Evolutionary conservation across 2,329 filamentous ascomycete species (phyloP).

Genomic region (Fusarium musae): DNA sequence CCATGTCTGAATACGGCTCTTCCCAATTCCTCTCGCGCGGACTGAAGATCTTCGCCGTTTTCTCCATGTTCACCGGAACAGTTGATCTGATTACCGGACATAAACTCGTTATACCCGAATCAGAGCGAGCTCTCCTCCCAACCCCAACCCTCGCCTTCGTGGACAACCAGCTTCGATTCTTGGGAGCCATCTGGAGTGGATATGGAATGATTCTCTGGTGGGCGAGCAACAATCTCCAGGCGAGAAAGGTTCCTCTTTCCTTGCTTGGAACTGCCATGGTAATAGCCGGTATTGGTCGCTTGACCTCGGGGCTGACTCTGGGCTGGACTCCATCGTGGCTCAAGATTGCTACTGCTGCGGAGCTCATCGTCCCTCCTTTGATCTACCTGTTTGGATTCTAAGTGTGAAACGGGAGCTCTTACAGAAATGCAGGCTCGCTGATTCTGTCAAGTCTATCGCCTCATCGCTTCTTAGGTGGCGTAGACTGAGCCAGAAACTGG

Average conservation of each 20-base stretch:
- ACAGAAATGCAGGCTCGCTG: no score
- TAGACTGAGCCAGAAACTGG: background rate
- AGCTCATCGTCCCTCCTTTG: background rate
- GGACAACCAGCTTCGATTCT: conserved; percentile 10
- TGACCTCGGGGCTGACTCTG: background rate
- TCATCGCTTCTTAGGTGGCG: background rate
- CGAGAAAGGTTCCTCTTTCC: background rate
- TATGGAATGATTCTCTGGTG: conserved; percentile 3
- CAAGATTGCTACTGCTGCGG: background rate
- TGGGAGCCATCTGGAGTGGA: conserved; percentile 7
- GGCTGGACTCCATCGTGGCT: conserved; percentile 9
- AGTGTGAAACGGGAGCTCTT: no score
- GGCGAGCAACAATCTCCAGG: background rate
- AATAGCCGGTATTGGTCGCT: background rate
- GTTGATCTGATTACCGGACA: background rate
- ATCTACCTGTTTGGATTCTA: conserved; percentile 2
- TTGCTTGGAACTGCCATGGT: background rate
- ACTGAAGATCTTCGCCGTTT: conserved; percentile 1
- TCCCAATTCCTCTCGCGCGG: background rate
- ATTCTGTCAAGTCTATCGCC: no score
- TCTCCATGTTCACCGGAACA: background rate
- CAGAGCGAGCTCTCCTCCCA: background rate
- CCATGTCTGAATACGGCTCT: conserved; percentile 1
- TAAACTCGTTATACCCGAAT: background rate
- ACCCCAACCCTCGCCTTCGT: background rate